These are phyloP conservation scores for Byssothecium circinans DNA, from an alignment of 2,329 filamentous ascomycete genomes.

Conservation along the genomic window DNA sequence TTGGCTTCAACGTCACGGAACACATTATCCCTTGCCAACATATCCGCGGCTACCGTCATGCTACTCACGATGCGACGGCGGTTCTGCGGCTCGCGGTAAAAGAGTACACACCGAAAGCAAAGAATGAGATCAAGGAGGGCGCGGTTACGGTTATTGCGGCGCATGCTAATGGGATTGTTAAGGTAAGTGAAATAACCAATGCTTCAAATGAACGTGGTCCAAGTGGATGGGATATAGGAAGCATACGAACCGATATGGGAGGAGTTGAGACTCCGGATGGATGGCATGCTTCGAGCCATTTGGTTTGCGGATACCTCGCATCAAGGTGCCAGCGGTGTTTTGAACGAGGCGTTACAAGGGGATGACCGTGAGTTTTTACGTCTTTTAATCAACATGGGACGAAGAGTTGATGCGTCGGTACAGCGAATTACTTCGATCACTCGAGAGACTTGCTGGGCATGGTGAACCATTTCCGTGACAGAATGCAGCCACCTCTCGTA, in stretches of 20 bases:
- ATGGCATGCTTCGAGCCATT: slow-evolving; percentile 14
- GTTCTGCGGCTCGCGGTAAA: slow-evolving; percentile 19
- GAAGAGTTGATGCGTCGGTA: neutral
- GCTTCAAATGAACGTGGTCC: too few species aligned
- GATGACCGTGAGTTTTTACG: neutral
- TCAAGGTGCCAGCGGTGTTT: slow-evolving; percentile 14
- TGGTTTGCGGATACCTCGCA: slow-evolving; percentile 21
- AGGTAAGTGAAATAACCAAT: too few species aligned
- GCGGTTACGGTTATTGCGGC: slow-evolving; percentile 20
- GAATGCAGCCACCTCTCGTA: slow-evolving; percentile 20
- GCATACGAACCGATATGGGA: slow-evolving; percentile 22
- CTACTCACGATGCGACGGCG: slow-evolving; percentile 12
- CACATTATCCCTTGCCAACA: slow-evolving; percentile 18
- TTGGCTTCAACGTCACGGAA: slow-evolving; percentile 18
- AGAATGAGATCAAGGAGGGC: neutral
- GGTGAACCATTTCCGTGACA: slow-evolving; percentile 18
- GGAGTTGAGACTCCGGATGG: slow-evolving; percentile 12
- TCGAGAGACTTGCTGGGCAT: slow-evolving; percentile 13
- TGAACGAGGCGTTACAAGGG: neutral
- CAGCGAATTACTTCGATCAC: slow-evolving; percentile 1
- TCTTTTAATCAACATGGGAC: neutral
- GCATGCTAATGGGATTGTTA: slow-evolving; percentile 22
- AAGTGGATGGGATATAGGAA: neutral
- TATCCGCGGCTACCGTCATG: slow-evolving; percentile 21
- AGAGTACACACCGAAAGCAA: slow-evolving; percentile 16